A percentile compares a stretch with the other conserved stretches of the same genome.
phyloP scores from a whole-genome alignment of 2,329 filamentous ascomycete genomes.

The Rutstroemia sp. region DNA sequence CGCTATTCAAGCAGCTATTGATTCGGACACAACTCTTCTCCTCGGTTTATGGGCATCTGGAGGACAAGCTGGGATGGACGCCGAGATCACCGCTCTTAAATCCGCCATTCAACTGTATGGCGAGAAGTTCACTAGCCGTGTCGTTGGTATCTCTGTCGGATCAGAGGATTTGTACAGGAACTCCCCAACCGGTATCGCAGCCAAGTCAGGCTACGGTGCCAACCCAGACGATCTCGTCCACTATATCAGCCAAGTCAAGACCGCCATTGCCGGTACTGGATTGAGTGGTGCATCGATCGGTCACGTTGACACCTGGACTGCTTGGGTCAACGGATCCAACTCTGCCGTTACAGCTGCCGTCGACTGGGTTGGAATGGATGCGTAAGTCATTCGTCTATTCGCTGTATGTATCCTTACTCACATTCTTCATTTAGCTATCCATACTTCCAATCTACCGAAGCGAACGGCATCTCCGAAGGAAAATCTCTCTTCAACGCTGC shows the following conservation, averaged over 20 bases:
- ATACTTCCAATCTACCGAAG: conserved; percentile 67
- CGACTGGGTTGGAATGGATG: conserved; percentile 80
- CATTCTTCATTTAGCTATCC: conserved; percentile 43
- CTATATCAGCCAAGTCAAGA: conserved; percentile 65
- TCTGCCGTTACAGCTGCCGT: conserved; percentile 56
- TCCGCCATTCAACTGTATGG: conserved; percentile 64
- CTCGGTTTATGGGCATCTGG: conserved; percentile 79
- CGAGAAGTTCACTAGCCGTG: conserved; percentile 51
- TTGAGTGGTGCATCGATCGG: conserved; percentile 56
- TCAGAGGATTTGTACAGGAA: conserved; percentile 81
- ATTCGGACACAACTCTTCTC: conserved; percentile 68
- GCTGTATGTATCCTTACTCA: too few species aligned
- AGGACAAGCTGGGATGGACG: conserved; percentile 53
- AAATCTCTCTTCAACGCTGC: conserved; percentile 62
- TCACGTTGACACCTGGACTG: conserved; percentile 87
- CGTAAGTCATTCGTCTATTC: conserved; percentile 24
- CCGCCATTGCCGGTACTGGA: conserved; percentile 54
- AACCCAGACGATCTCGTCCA: conserved; percentile 52
- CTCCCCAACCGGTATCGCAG: conserved; percentile 60
- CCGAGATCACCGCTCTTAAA: conserved; percentile 68
- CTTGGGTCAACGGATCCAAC: conserved; percentile 69
- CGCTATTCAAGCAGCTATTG: conserved; percentile 77
- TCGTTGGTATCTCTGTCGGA: conserved; percentile 79
- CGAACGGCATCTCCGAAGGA: conserved; percentile 58
- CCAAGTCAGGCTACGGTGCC: conserved; percentile 55